Conservation (phyloP, 1,284 basidiomycete species). For the Wallemia mellicola region DNA sequence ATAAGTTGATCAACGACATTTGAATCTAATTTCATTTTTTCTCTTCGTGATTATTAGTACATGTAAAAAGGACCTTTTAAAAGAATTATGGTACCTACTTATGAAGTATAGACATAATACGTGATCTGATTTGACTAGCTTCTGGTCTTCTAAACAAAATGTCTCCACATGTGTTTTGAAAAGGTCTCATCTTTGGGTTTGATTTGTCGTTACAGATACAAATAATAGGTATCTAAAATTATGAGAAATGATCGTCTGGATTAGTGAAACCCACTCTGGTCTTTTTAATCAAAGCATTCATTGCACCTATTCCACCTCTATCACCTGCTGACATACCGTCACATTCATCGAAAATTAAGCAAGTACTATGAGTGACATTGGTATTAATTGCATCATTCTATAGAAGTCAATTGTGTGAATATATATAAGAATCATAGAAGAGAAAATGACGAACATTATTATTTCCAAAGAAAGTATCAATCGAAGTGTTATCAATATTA, state of each 20-base stretch:
- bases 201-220: slow-evolving; percentile 82
- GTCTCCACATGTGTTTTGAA: slow-evolving; percentile 39
- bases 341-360: slow-evolving; percentile 96
- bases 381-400: neutral
- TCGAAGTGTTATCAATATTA: slow-evolving; percentile 56
- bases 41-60: slow-evolving; percentile 32
- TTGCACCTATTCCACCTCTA: slow-evolving; percentile 73
- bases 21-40: slow-evolving; percentile 65
- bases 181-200: slow-evolving; percentile 68
- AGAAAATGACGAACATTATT: neutral
- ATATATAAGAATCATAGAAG: too few relatives aligned
- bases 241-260: neutral
- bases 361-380: neutral
- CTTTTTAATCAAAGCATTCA: slow-evolving; percentile 78
- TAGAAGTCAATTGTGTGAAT: neutral
- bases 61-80: neutral
- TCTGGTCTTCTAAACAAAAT: slow-evolving; percentile 51
- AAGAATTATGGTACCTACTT: slow-evolving; percentile 25
- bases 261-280: slow-evolving; percentile 29
- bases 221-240: slow-evolving; percentile 60
- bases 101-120: slow-evolving; percentile 61
- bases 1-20: slow-evolving; percentile 83
- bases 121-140: slow-evolving; percentile 39
- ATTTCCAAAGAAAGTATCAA: slow-evolving; percentile 63
- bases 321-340: slow-evolving; percentile 98